Evolutionary conservation across 2,329 filamentous ascomycete genomes (phyloP).

Genomic region (Thermoascus crustaceus): DNA sequence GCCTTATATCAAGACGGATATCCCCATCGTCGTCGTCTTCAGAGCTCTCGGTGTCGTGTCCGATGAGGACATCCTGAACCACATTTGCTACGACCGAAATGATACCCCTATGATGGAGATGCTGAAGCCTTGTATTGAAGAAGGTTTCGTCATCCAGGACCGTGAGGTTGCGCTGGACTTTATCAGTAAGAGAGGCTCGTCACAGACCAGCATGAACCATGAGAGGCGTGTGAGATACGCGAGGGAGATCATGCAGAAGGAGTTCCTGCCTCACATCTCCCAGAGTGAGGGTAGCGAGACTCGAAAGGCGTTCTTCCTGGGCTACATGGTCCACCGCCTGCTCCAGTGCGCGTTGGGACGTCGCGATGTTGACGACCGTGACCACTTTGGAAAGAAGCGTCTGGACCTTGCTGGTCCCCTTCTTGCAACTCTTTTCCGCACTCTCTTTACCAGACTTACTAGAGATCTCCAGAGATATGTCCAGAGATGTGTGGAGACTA

Average conservation of each 20-base stretch:
- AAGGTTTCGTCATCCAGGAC: constrained; percentile 93
- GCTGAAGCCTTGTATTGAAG: constrained; percentile 92
- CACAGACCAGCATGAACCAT: constrained; percentile 60
- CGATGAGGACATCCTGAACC: constrained; percentile 94
- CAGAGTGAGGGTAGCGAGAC: constrained; percentile 92
- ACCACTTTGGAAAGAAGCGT: constrained; percentile 98
- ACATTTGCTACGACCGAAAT: constrained; percentile 91
- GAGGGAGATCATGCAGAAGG: constrained; percentile 91
- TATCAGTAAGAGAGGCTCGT: constrained; percentile 83
- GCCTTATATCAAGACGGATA: constrained; percentile 87
- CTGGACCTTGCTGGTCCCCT: constrained; percentile 90
- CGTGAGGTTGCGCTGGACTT: constrained; percentile 89
- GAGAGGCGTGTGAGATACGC: constrained; percentile 90
- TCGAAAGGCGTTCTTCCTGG: constrained; percentile 92
- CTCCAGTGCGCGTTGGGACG: constrained; percentile 88
- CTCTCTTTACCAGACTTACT: constrained; percentile 82
- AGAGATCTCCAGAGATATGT: constrained; percentile 86
- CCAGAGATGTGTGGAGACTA: constrained; percentile 82
- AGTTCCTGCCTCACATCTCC: constrained; percentile 92
- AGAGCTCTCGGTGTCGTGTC: constrained; percentile 91
- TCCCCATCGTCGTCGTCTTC: constrained; percentile 93
- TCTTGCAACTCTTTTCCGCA: constrained; percentile 91
- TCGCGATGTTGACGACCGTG: constrained; percentile 90
- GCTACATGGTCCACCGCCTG: constrained; percentile 97
- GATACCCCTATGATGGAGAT: constrained; percentile 98